A percentile compares a stretch with the other conserved stretches of the same genome.
Conservation (phyloP, 257 asterid species). For the Salvia hispanica region DNA sequence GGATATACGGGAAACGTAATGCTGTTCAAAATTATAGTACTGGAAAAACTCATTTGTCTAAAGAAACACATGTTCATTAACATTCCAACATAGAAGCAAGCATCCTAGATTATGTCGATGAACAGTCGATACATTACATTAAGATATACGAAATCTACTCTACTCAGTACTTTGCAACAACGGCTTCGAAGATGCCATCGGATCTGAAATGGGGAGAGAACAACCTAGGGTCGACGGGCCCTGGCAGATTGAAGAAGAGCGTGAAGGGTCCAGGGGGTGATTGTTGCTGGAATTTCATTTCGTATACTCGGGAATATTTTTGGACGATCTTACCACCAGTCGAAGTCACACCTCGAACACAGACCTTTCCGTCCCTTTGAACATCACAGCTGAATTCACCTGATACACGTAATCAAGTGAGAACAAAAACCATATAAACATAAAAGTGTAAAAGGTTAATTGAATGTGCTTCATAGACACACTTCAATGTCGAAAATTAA, state of each 20-base stretch:
- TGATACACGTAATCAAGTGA: conserved; percentile 29
- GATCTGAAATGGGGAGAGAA: conserved; percentile 61
- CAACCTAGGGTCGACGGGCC: conserved; percentile 81
- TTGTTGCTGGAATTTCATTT: conserved; percentile 74
- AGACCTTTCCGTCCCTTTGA: conserved; percentile 60
- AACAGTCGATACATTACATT: conserved; percentile 15
- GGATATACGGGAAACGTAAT: conserved; percentile 7
- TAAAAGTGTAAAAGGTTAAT: background rate
- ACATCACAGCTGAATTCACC: conserved; percentile 75
- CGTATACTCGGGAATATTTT: conserved; percentile 59
- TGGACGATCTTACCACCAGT: conserved; percentile 59
- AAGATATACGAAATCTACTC: conserved; percentile 21
- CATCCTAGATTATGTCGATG: conserved; percentile 9
- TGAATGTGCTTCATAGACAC: background rate
- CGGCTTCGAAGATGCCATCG: conserved; percentile 83
- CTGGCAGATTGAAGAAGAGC: conserved; percentile 73
- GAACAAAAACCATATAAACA: background rate
- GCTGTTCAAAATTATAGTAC: conserved; percentile 16
- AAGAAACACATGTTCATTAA: conserved; percentile 10
- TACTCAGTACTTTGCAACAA: conserved; percentile 50
- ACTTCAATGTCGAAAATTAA: background rate
- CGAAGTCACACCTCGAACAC: conserved; percentile 63
- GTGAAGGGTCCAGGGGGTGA: conserved; percentile 83
- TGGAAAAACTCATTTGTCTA: conserved; percentile 15
- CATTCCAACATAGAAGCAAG: conserved; percentile 19